Evolutionary conservation across 257 asterid genomes (phyloP), one percentile per base, ranked within the genome.

Genomic region (Paulownia fortunei): DNA sequence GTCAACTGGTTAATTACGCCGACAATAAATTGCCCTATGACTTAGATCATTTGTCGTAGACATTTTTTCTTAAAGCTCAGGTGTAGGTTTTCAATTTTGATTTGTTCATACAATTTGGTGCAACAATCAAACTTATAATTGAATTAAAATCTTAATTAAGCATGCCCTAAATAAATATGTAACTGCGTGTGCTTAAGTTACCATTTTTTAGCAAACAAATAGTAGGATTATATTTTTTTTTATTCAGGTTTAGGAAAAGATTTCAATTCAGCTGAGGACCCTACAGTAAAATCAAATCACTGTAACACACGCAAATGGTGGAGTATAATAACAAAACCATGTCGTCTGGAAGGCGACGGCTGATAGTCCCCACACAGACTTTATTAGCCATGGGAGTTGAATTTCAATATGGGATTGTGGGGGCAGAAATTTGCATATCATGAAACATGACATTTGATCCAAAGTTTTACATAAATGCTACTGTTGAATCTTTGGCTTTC

Each of bases 1-100:
- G 83, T 84, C 87, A 77, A 80, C 87, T 67, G 64, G 64, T 80
- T 49, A 73, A 69, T 62, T 26, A 69, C 79, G 75, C 80, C 78
- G 84, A 84, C 81, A 80, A 77, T 84, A 73, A 80, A 84, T 83
- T 51, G 39, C 68, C 67, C 36, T n/a, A 56, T 58, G 72, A 81
- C 81, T 77, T 0, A 41, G 6, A 52, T 73, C 46, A 64, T 56
- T 78, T 60, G 37, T 27, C 58, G 5, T 60, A 27, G 51, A 2
- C 27, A 32, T 52, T n/a, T 37, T 79, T 63, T 64, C 75, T 67
- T 30, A 41, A 18, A 49, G 12, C 80, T 80, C 72, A 32, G 23
- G 36, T 2, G 15, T 69, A 75, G 81, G 76, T 62, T 23, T 79
- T 67, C 65, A 69, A 80, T 27, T 41, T 56, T 8, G 47, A 52